Base-by-base conservation (phyloP, 1,284 basidiomycete species). In the Ganoderma sp. region DNA sequence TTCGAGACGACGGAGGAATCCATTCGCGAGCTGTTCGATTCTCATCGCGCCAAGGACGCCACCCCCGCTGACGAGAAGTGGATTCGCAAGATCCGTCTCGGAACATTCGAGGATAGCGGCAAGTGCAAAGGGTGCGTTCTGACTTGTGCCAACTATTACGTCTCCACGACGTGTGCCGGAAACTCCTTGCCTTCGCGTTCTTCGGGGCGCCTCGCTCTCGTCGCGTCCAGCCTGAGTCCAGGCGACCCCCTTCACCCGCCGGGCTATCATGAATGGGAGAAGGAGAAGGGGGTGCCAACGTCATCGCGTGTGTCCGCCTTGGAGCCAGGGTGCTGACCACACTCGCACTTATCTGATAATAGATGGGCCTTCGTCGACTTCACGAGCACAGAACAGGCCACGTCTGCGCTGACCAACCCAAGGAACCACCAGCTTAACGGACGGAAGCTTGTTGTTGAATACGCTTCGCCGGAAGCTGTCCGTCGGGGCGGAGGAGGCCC, bases 361-460 rank as follows among this genome's bases (percentile, higher is more conserved):
- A 98, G 96, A 25, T 99, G 96, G 81, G 96, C 95, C 0, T 99
- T 99, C 78, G 86, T 98, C 67, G 98, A 99, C 79, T 99, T 99
- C 79, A 87, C 88, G 65, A 88, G 85, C 17, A 84, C 86, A 1
- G 89, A 92, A 67, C 85, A 93, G 69, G 96, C 97, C 12, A 98
- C 95, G 0, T 84, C 88, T 1, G 91, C 90, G 0, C 87, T 99
- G 42, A 85, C 91, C 72, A 96, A 98, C 77, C 85, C 90, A 54
- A 89, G 90, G 76, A 99, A 98, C 77, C 91, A 95, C 78, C 86
- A 85, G 58, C 84, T 98, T 62, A 88, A 95, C 77, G 96, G 96
- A 7, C 88, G 96, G 57, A 88, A 91, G 69, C 87, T 99, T 61
- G 88, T 92, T 3, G 87, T 98, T n/a, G 93, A 99, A 81, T 97